phyloP scores from a whole-genome alignment of 2,329 filamentous ascomycete genomes.

The Talaromyces funiculosus region DNA sequence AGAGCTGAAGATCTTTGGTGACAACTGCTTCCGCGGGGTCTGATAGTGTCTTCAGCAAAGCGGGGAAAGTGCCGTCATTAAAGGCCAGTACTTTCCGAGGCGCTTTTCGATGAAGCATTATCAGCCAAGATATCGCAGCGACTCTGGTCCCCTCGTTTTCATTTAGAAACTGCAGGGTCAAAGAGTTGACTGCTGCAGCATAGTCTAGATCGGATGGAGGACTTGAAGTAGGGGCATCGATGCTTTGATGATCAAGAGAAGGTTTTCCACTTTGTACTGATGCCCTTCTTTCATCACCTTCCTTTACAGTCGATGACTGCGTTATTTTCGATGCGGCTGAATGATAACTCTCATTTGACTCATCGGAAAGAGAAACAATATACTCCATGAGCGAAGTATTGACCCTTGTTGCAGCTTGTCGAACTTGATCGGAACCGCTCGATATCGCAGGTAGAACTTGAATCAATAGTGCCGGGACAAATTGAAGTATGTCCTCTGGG shows the following conservation, averaged over 20 bases:
- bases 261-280: constrained; percentile 33
- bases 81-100: constrained; percentile 89
- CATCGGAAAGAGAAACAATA: constrained; percentile 82
- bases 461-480: constrained; percentile 85
- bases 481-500: constrained; percentile 90
- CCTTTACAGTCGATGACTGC: constrained; percentile 39
- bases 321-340: constrained; percentile 22
- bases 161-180: constrained; percentile 90
- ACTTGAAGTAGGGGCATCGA: constrained; percentile 42
- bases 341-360: constrained; percentile 43
- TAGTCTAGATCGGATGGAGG: constrained; percentile 74
- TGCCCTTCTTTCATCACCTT: constrained; percentile 37
- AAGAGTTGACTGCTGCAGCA: constrained; percentile 83
- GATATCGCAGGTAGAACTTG: constrained; percentile 92
- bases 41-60: constrained; percentile 89
- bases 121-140: constrained; percentile 88
- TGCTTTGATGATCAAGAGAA: constrained; percentile 29
- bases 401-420: constrained; percentile 79
- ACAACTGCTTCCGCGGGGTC: constrained; percentile 95
- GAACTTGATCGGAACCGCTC: constrained; percentile 81
- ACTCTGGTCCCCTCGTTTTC: constrained; percentile 95
- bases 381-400: constrained; percentile 91
- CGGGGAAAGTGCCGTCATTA: constrained; percentile 95
- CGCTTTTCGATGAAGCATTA: constrained; percentile 95
- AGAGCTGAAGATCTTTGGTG: constrained; percentile 82